Evolutionary conservation across 208 protist species (phyloP).

Genomic region (Crithidia bombi): DNA sequence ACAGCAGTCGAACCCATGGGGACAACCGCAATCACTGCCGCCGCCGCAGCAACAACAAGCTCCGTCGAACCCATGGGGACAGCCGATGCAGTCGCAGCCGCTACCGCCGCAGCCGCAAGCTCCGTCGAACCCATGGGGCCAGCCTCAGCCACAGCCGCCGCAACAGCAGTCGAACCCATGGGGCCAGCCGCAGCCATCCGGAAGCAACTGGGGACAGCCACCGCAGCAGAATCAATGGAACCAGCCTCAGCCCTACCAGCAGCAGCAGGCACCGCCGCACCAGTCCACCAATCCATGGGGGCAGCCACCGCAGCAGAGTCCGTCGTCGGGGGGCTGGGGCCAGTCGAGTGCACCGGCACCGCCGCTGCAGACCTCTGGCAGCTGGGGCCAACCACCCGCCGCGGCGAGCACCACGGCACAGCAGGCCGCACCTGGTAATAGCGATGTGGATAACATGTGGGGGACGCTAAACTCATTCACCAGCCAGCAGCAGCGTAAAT

Average conservation of each 20-base stretch:
- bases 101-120: constrained; percentile 1
- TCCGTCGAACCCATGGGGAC: constrained; percentile 41
- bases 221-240: too few species aligned
- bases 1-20: constrained; percentile 17
- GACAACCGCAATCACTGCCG: not conserved
- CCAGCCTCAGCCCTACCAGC: too few species aligned
- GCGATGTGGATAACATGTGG: constrained; percentile 47
- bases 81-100: constrained; percentile 27
- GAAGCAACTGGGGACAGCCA: constrained; percentile 12
- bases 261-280: too few species aligned
- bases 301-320: constrained; percentile 29
- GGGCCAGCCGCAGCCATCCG: constrained; percentile 30
- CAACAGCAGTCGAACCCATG: constrained; percentile 25
- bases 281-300: constrained; percentile 26
- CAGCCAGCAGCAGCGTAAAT: constrained; percentile 38
- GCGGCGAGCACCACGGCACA: constrained; percentile 13
- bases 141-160: constrained; percentile 11
- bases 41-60: constrained; percentile 4
- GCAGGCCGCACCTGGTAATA: not conserved
- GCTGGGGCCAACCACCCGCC: constrained; percentile 15
- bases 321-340: constrained; percentile 22
- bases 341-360: constrained; percentile 17
- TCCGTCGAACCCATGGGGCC: constrained; percentile 13
- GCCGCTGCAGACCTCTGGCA: constrained; percentile 17
- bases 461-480: constrained; percentile 42